These are phyloP conservation scores for Kwoniella sp. DNA, from an alignment of 768 basidiomycete genomes.

Conservation along the genomic window DNA sequence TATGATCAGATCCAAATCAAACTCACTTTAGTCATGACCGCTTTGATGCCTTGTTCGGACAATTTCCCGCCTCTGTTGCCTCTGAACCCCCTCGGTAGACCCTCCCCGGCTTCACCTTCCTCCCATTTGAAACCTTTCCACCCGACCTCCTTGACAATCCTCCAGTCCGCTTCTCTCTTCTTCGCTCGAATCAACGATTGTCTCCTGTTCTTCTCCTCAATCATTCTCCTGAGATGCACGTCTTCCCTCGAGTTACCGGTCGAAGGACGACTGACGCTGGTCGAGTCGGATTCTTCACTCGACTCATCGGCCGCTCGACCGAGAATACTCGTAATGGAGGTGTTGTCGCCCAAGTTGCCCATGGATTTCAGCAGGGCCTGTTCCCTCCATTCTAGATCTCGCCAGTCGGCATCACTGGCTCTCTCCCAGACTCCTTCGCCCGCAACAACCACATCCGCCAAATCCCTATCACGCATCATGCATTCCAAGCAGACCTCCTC, in stretches of 20 bases:
- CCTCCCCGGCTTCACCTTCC: constrained; percentile 43
- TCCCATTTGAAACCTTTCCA: constrained; percentile 56
- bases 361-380: constrained; percentile 28
- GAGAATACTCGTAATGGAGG: constrained; percentile 17
- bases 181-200: constrained; percentile 19
- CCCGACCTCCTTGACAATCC: constrained; percentile 33
- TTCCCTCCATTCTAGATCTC: constrained; percentile 65
- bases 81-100: constrained; percentile 47
- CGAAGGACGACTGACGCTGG: constrained; percentile 34
- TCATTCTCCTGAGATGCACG: constrained; percentile 29
- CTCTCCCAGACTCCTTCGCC: constrained; percentile 87
- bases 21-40: constrained; percentile 62
- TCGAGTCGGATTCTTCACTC: constrained; percentile 24
- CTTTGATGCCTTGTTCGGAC: constrained; percentile 55
- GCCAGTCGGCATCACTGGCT: constrained; percentile 77
- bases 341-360: constrained; percentile 5
- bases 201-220: constrained; percentile 23
- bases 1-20: too few relatives aligned
- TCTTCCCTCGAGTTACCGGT: constrained; percentile 33
- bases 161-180: constrained; percentile 34
- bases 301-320: constrained; percentile 25
- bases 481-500: constrained; percentile 91
- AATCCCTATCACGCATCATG: constrained; percentile 97
- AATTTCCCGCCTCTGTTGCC: constrained; percentile 47
- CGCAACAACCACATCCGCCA: constrained; percentile 90